These are phyloP conservation scores for Ilyonectria robusta DNA, from an alignment of 2,329 filamentous ascomycete species.

Conservation along the genomic window DNA sequence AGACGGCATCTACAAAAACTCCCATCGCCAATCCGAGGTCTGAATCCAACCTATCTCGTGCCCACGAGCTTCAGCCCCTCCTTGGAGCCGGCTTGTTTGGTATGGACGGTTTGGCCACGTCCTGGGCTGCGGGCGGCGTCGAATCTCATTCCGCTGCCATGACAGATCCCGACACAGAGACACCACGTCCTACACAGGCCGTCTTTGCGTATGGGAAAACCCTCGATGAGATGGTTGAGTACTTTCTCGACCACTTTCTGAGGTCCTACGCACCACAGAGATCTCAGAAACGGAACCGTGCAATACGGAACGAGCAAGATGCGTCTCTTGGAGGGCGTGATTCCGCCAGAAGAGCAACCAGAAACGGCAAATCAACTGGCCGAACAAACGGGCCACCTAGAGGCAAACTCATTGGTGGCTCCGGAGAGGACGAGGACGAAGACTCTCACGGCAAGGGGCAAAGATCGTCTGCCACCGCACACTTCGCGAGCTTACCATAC, in stretches of 20 bases:
- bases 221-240: neutral
- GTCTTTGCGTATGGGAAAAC: neutral
- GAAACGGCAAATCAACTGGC: neutral
- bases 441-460: neutral
- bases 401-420: neutral
- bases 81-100: neutral
- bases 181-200: neutral
- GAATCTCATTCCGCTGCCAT: too few species aligned
- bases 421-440: conserved; percentile 17
- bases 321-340: too few species aligned
- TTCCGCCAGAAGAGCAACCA: rapidly evolving
- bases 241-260: conserved; percentile 7
- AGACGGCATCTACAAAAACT: neutral
- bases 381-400: rapidly evolving
- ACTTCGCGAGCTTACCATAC: neutral
- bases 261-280: conserved; percentile 10
- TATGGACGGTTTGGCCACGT: neutral
- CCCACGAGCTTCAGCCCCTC: neutral
- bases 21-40: neutral
- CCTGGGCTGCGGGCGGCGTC: neutral
- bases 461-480: rapidly evolving
- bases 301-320: neutral
- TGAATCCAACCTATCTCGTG: rapidly evolving
- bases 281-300: neutral
- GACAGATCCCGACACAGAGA: neutral